phyloP scores from a whole-genome alignment of 176 grass and related monocot genomes.

The Eleusine indica region DNA sequence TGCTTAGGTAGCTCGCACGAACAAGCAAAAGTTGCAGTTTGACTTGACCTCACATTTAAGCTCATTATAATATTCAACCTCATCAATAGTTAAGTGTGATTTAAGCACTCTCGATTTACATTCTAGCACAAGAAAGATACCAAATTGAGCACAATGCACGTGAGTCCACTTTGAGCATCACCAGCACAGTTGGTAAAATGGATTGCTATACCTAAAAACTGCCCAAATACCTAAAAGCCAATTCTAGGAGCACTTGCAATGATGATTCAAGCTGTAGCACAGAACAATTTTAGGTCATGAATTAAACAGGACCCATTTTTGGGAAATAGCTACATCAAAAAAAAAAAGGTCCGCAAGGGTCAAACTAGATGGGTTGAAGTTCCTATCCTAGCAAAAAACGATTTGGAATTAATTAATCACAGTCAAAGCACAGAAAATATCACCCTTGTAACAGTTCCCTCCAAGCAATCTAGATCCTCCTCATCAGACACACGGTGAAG shows the following conservation, averaged over 20 bases:
- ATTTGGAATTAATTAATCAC: not conserved
- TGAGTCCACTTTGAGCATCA: not conserved
- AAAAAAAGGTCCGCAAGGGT: not conserved
- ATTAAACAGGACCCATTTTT: not conserved
- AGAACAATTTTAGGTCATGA: not conserved
- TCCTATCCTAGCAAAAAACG: not conserved
- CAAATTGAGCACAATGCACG: not conserved
- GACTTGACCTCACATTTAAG: not conserved
- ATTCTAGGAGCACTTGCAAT: not conserved
- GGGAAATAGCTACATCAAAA: not conserved
- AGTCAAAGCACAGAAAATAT: not conserved
- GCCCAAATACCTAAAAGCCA: too few relatives aligned
- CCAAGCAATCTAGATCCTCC: not conserved
- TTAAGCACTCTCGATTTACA: not conserved
- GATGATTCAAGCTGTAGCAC: not conserved
- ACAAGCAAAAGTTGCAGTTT: conserved; percentile 1
- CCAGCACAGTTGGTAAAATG: too few relatives aligned
- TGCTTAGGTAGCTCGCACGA: not conserved
- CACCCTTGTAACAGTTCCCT: not conserved
- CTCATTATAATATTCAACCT: conserved; percentile 1
- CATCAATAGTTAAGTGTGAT: not conserved
- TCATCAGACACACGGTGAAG: not conserved
- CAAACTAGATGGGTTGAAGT: not conserved
- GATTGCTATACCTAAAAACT: too few relatives aligned
- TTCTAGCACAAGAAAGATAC: conserved; percentile 1